Evolutionary conservation across 106 monocot genomes (phyloP), one percentile per base, ranked within the genome.

Genomic region (Vanilla planifolia): DNA sequence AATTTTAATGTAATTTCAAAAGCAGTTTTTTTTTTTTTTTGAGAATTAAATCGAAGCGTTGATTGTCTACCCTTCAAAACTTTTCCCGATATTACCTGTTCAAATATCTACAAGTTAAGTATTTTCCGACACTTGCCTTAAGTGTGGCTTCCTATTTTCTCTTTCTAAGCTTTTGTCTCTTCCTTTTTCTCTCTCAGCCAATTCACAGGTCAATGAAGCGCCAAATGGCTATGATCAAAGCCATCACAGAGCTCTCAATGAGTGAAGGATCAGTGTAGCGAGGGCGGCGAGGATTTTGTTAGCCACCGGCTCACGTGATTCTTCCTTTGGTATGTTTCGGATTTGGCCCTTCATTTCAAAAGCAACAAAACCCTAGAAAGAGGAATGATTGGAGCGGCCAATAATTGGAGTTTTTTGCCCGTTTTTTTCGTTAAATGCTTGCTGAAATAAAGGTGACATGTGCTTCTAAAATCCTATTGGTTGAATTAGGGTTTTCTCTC

Each of bases 361-460:
- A 53, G 15, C 30, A 13, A 37, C 10, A 53, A 51, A 53, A 53
- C 53, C 53, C 53, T 53, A 30, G 53, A 30, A 53, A 30, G 7
- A 53, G 53, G n/a, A 53, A 30, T 32, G 29, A 32, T 53, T 30
- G 53, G 53, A 53, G 10, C 53, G 30, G 11, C 15, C 53, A 53
- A 30, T 30, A 53, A 53, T 30, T 53, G 30, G 29, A 53, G 30
- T n/a, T n/a, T n/a, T n/a, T n/a, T n/a, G n/a, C n/a, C n/a, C n/a
- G n/a, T n/a, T n/a, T n/a, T n/a, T n/a, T n/a, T n/a, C n/a, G n/a
- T n/a, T n/a, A n/a, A n/a, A n/a, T n/a, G n/a, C n/a, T n/a, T n/a
- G n/a, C 5, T 30, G 53, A 53, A 16, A 53, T 30, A 30, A 53
- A 16, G 45, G 53, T 1, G 30, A 16, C 16, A 28, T 11, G 4